Percentiles rank a stretch among this genome's conserved stretches.
Conservation (phyloP, 768 basidiomycete genomes). For the Infundibulicybe gibba region DNA sequence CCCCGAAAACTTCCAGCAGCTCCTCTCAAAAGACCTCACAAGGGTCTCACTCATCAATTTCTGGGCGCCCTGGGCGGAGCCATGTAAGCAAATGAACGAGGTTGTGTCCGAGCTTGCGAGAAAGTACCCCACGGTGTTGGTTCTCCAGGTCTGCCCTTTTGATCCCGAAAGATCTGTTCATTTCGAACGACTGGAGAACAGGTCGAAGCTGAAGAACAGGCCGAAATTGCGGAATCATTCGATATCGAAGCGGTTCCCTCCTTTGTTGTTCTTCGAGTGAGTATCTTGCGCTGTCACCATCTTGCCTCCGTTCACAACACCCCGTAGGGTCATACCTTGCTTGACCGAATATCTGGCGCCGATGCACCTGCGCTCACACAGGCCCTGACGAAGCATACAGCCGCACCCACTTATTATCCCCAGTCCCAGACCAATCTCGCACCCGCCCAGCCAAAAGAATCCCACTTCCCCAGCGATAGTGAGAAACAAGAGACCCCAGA, state of each 20-base stretch:
- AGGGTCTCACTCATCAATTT: slow-evolving; percentile 89
- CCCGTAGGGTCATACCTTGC: slow-evolving; percentile 80
- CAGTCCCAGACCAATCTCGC: slow-evolving; percentile 47
- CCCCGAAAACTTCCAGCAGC: slow-evolving; percentile 65
- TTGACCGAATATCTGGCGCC: slow-evolving; percentile 75
- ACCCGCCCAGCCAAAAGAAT: slow-evolving; percentile 27
- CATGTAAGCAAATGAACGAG: slow-evolving; percentile 87
- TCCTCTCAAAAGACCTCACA: slow-evolving; percentile 73
- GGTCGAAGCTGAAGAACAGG: slow-evolving; percentile 80
- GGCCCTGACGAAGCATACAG: slow-evolving; percentile 56
- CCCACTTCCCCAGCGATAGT: slow-evolving; percentile 9
- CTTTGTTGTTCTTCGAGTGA: slow-evolving; percentile 77
- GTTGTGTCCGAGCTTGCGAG: slow-evolving; percentile 70
- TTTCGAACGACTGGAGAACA: slow-evolving; percentile 20
- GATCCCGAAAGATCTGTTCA: background rate
- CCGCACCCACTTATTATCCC: slow-evolving; percentile 30
- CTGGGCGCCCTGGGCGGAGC: slow-evolving; percentile 91
- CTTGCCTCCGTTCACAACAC: background rate
- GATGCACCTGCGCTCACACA: slow-evolving; percentile 65
- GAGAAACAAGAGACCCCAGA: slow-evolving; percentile 52
- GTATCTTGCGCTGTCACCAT: slow-evolving; percentile 13
- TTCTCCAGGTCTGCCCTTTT: slow-evolving; percentile 57
- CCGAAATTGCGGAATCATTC: slow-evolving; percentile 90
- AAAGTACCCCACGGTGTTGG: slow-evolving; percentile 65
- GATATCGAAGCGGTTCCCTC: slow-evolving; percentile 87